Evolutionary conservation across 2,329 filamentous ascomycete genomes (phyloP), one percentile per base, ranked within the genome.

Genomic region (Daldinia sp.): DNA sequence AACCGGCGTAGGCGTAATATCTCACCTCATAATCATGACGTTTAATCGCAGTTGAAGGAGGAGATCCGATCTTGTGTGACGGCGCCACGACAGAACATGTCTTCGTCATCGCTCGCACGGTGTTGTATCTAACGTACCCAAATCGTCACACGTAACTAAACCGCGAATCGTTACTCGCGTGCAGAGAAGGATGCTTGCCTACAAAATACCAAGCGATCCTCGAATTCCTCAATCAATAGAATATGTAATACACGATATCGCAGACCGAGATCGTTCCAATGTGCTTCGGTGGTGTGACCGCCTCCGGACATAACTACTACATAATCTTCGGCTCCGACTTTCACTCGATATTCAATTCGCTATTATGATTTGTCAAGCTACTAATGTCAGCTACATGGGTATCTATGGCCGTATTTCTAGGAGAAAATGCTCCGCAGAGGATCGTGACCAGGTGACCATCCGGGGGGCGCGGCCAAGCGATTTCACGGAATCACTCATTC

Each of bases 391-490:
- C 30, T 29, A 48, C 53, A 52, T 58, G 29, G 56, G 10, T 51
- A 19, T 34, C 47, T 17, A 35, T 29, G 34, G 27, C 19, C 47
- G 3, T 49, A 27, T 39, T 7, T 8, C 34, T 25, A 61, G 56
- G 56, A 58, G 51, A 15, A 39, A 34, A 58, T 61, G 53, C 49
- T 61, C 57, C 61, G 64, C 50, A 53, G 53, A 61, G 56, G 55
- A 61, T 58, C 30, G 43, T 43, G 47, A 11, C 52, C 61, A 66
- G 49, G 50, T 64, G 64, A 66, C 48, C 60, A 51, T 32, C 39
- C 17, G 53, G 29, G 39, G n/a, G 35, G 55, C 52, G 48, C 37
- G 52, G 60, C 56, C 37, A 58, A 54, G 60, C 45, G 37, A 39
- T 27, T 15, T 19, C n/a, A 41, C 41, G 19, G 35, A 43, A 34